phyloP scores from a whole-genome alignment of 2,329 filamentous ascomycete species.

The Epichloe hybrida region DNA sequence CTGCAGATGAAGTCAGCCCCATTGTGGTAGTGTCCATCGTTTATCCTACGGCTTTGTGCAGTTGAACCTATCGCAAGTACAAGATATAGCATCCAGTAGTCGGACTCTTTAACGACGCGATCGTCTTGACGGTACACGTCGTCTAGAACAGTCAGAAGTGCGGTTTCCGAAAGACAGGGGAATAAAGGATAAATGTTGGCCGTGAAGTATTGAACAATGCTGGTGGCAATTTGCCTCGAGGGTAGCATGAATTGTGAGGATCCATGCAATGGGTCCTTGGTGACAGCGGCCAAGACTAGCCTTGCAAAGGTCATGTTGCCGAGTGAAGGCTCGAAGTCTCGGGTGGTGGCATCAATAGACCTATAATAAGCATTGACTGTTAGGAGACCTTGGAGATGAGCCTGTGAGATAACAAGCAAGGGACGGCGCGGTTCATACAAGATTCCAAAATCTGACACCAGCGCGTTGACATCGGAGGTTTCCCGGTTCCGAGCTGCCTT shows the following conservation, averaged over 20 bases:
- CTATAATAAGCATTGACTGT: constrained; percentile 27
- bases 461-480: constrained; percentile 74
- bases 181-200: constrained; percentile 67
- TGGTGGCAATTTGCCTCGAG: constrained; percentile 51
- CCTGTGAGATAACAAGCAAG: neutral
- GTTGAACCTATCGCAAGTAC: constrained; percentile 73
- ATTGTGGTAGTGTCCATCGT: constrained; percentile 47
- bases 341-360: constrained; percentile 84
- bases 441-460: constrained; percentile 89
- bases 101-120: constrained; percentile 49
- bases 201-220: constrained; percentile 71
- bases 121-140: constrained; percentile 63
- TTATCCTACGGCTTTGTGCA: constrained; percentile 55
- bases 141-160: constrained; percentile 65
- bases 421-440: constrained; percentile 39
- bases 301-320: constrained; percentile 87
- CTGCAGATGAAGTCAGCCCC: constrained; percentile 43
- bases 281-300: constrained; percentile 70
- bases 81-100: constrained; percentile 81
- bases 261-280: constrained; percentile 57
- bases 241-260: constrained; percentile 52
- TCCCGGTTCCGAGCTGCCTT: constrained; percentile 55
- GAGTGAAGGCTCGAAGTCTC: constrained; percentile 82
- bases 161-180: constrained; percentile 71
- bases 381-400: neutral